phyloP scores from a whole-genome alignment of 2,329 filamentous ascomycete species.

The Bipolaris bicolor region DNA sequence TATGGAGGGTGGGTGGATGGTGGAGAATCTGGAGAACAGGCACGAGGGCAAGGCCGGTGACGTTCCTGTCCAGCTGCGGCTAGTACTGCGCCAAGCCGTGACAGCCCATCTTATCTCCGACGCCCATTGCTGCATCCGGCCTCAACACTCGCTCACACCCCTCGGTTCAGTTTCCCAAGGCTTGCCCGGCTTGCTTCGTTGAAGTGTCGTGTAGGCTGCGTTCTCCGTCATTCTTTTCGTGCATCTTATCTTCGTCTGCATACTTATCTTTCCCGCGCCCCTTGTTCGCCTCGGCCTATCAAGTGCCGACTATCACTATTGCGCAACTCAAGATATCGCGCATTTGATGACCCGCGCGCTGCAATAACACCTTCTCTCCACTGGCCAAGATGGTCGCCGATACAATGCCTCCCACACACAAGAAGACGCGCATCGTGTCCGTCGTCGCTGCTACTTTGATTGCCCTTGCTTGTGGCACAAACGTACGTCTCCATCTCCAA shows the following conservation, averaged over 20 bases:
- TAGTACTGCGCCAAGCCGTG: conserved; percentile 16
- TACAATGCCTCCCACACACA: conserved; percentile 52
- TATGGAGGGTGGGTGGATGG: conserved; percentile 15
- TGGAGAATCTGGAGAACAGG: conserved; percentile 15
- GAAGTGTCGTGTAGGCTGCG: neutral
- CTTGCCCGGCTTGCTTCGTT: conserved; percentile 3
- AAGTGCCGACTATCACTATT: conserved; percentile 16
- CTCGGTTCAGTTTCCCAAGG: conserved; percentile 1
- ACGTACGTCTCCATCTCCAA: conserved; percentile 62
- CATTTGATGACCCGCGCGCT: conserved; percentile 30
- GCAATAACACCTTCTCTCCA: conserved; percentile 21
- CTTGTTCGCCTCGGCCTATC: conserved; percentile 5
- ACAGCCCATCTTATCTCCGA: conserved; percentile 32
- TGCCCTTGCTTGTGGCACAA: conserved; percentile 88
- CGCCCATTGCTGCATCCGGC: conserved; percentile 11
- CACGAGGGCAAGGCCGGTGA: conserved; percentile 24
- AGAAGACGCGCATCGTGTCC: conserved; percentile 75
- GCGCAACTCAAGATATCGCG: conserved; percentile 7
- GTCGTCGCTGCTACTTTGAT: conserved; percentile 85
- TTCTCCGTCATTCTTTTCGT: neutral
- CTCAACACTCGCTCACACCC: conserved; percentile 5
- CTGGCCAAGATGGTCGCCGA: conserved; percentile 32
- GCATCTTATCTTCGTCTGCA: neutral
- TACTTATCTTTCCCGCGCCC: neutral
- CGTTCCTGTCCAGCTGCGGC: conserved; percentile 24